A percentile compares a stretch with the other conserved stretches of the same genome.
These are phyloP conservation scores for Trametes elegans DNA, from an alignment of 768 basidiomycete species.

Conservation along the genomic window DNA sequence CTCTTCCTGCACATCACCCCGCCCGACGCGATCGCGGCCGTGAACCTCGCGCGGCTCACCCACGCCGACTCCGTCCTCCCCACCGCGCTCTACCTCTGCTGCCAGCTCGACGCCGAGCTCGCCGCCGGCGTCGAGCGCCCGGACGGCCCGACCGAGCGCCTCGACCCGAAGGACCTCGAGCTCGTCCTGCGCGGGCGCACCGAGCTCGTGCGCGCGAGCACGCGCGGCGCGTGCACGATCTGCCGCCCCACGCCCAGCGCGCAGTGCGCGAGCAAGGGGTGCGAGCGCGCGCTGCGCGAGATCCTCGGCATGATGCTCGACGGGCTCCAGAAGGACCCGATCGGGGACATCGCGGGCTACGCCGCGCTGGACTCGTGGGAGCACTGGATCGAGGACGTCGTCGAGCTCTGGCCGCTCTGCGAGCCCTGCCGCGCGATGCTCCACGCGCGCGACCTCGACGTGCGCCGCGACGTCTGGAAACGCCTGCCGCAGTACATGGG, in stretches of 20 bases:
- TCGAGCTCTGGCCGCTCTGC: constrained; percentile 19
- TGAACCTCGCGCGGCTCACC: constrained; percentile 24
- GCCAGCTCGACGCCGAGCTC: constrained; percentile 18
- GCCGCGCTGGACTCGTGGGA: constrained; percentile 21
- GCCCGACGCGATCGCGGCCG: constrained; percentile 17
- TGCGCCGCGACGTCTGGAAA: constrained; percentile 18
- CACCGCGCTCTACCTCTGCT: constrained; percentile 22
- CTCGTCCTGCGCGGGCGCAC: constrained; percentile 32
- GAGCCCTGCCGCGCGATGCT: constrained; percentile 18
- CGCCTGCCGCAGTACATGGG: constrained; percentile 19
- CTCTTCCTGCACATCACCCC: constrained; percentile 21
- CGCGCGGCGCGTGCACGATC: constrained; percentile 19
- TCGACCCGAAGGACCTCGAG: constrained; percentile 16
- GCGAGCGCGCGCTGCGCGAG: constrained; percentile 20
- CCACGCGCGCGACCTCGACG: constrained; percentile 15
- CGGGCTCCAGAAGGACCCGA: constrained; percentile 20
- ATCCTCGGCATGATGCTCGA: constrained; percentile 18
- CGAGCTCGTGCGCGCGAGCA: constrained; percentile 34
- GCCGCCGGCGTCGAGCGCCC: constrained; percentile 14
- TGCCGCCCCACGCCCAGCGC: constrained; percentile 16
- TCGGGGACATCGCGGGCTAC: constrained; percentile 18
- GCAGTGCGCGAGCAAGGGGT: constrained; percentile 16
- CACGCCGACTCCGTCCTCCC: constrained; percentile 21
- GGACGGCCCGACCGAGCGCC: constrained; percentile 16
- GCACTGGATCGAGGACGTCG: constrained; percentile 23